These are phyloP conservation scores for Ajuga reptans DNA, from an alignment of 305 asterid genomes.

Conservation along the genomic window DNA sequence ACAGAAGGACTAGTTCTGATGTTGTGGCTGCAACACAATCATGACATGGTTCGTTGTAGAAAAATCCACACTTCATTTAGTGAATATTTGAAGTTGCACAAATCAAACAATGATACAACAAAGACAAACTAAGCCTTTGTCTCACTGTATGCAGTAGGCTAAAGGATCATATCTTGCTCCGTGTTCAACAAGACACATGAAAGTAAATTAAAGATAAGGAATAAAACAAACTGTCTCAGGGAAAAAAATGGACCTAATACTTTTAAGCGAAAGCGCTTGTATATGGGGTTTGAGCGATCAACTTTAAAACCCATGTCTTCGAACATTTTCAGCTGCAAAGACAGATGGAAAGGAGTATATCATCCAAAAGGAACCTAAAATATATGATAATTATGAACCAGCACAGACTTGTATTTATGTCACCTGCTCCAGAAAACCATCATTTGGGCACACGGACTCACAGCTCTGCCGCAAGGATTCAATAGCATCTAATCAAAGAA, in stretches of 20 bases:
- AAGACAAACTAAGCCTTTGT: background rate
- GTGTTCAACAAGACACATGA: background rate
- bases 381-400: conserved; percentile 12
- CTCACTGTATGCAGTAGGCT: background rate
- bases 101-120: conserved; percentile 13
- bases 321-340: conserved; percentile 77
- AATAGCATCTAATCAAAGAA: conserved; percentile 57
- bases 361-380: conserved; percentile 6
- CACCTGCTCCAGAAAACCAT: conserved; percentile 96
- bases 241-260: conserved; percentile 52
- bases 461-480: conserved; percentile 73
- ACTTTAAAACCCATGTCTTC: conserved; percentile 85
- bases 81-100: background rate
- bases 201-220: conserved; percentile 12
- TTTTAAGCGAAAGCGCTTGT: conserved; percentile 83
- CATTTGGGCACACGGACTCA: conserved; percentile 77
- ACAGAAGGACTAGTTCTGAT: background rate
- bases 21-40: background rate
- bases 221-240: conserved; percentile 4
- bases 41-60: background rate
- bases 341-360: conserved; percentile 17
- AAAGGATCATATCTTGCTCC: background rate
- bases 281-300: conserved; percentile 62
- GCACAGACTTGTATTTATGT: conserved; percentile 18
- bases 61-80: background rate